Percentiles rank a stretch among this genome's conserved stretches.
Evolutionary conservation across 2,329 filamentous ascomycete species (phyloP).

Genomic region (Zasmidium angulare): DNA sequence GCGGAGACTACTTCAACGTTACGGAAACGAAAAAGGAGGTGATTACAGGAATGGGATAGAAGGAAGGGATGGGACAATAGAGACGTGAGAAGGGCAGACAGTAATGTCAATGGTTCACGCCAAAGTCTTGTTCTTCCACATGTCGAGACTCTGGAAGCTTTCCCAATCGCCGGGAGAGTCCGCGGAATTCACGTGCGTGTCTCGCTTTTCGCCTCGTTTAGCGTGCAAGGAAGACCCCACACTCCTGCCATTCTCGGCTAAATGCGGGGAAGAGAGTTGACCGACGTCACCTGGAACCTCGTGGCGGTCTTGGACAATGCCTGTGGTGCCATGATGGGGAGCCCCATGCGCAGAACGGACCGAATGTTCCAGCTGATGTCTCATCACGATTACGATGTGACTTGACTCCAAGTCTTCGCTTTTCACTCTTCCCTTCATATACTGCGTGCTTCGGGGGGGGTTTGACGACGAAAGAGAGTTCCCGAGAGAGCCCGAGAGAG

Average conservation of each 20-base stretch:
- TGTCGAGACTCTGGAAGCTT: background rate
- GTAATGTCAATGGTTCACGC: no score
- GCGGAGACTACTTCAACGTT: constrained; percentile 5
- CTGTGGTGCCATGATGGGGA: background rate
- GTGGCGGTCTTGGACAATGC: background rate
- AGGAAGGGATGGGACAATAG: background rate
- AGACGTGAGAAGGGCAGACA: background rate
- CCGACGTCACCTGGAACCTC: background rate
- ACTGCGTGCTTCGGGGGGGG: no score
- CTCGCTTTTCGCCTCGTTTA: background rate
- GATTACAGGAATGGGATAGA: background rate
- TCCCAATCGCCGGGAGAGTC: background rate
- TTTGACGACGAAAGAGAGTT: no score
- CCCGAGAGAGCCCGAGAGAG: no score
- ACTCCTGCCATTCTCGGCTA: background rate
- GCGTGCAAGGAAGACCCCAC: background rate
- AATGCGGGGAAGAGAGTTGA: constrained; percentile 2
- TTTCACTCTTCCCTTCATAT: no score
- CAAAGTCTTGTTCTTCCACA: no score
- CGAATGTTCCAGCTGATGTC: constrained; percentile 1
- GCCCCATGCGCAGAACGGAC: background rate
- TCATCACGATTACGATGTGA: background rate
- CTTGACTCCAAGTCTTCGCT: no score
- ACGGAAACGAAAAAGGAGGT: background rate
- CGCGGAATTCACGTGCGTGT: background rate